Evolutionary conservation across 352 stramenopile species (phyloP), one percentile per base, ranked within the genome.

Genomic region (Blastocystis sp.): DNA sequence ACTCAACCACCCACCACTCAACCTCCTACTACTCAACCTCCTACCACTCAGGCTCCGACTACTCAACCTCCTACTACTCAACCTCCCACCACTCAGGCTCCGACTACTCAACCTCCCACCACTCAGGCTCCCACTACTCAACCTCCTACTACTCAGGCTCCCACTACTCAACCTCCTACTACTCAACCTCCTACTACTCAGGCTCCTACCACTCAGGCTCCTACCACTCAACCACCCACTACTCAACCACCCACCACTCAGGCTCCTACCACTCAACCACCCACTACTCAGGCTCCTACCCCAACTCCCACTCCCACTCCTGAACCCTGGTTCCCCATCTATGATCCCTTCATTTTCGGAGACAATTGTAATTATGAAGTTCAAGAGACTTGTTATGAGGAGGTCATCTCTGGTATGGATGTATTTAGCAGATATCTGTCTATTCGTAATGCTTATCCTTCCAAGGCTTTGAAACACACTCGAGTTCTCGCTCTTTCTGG

Each of bases 301-400:
- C 53, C 53, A 0, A 63, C 53, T 63, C 0, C 53, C 29, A 63
- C 53, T 0, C 53, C 53, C 29, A 63, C 53, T 63, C 53, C 53
- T 24, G 61, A 72, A 2, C 61, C 61, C 4, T 72, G 61, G 61
- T 72, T 72, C 40, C 61, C 61, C 36, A 72, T 72, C 61, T 72
- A 72, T 4, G 61, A 72, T 53, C 61, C 61, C 7, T 72, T 72
- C 61, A 72, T 72, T 72, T 36, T 53, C 0, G 61, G 61, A 51
- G 61, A 72, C 51, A 72, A 72, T 2, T 53, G 34, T 36, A 51
- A 72, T 11, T 72, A 72, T 29, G 61, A 3, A n/a, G 32, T 7
- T 4, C 32, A 7, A 18, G 38, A 24, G 0, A 49, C 34, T 51
- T 72, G 61, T 2, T 46, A 32, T 11, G 11, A 49, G 32, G 61